Conservation (phyloP, 169 alveolate species). For the Toxoplasma gondii region DNA sequence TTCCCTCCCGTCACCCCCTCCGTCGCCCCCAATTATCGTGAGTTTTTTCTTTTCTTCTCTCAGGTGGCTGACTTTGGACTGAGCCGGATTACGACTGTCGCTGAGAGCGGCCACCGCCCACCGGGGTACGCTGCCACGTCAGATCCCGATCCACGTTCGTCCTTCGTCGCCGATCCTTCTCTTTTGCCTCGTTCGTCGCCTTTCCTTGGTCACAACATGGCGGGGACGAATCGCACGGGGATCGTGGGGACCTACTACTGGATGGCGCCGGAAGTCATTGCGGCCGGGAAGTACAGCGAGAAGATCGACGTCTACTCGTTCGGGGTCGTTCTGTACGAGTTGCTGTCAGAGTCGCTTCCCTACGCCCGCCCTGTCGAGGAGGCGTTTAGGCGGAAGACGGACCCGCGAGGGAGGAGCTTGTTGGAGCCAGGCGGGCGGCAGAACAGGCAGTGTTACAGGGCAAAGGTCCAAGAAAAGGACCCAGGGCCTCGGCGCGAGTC, state of each 20-base stretch:
- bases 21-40: too few species aligned
- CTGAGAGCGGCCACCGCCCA: constrained; percentile 95
- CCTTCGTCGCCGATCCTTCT: neutral
- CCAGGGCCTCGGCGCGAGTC: too few species aligned
- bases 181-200: neutral
- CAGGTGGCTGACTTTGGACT: constrained; percentile 71
- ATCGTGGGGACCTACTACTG: constrained; percentile 88
- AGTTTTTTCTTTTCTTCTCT: too few species aligned
- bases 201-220: neutral
- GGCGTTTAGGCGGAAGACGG: neutral
- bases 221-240: constrained; percentile 40
- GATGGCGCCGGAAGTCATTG: constrained; percentile 93
- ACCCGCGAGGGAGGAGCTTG: neutral
- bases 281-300: constrained; percentile 19
- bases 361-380: constrained; percentile 54
- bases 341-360: constrained; percentile 85
- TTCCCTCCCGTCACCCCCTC: too few species aligned
- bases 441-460: too few species aligned
- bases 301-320: constrained; percentile 84
- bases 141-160: neutral
- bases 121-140: neutral
- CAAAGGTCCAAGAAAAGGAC: too few species aligned
- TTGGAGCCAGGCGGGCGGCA: too few species aligned
- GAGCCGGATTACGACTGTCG: constrained; percentile 80
- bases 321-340: constrained; percentile 88